Base-by-base conservation (phyloP, 2,329 filamentous ascomycete species). In the Diaporthe amygdali region DNA sequence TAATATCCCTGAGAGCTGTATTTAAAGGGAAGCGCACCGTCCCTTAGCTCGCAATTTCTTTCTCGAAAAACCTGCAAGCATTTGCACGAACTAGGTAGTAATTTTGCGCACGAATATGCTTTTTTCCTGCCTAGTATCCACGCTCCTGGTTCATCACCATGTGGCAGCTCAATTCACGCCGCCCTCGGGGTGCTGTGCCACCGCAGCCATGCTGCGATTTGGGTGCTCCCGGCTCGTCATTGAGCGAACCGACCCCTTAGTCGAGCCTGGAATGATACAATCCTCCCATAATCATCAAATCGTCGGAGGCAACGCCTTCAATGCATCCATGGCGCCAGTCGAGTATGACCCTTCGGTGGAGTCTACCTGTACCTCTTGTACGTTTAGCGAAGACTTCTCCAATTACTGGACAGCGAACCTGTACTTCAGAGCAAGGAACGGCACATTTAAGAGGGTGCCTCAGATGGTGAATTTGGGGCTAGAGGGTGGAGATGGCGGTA, bases 271-370 rank as follows among this genome's bases (percentile, higher is more conserved):
- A 34, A 67, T 73, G 54, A 76, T 77, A 30, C 80, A 79, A 14
- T 80, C 79, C 17, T 75, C 79, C 6, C 81, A 83, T 75, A 76
- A 81, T 49, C 81, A 83, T 69, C 81, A 82, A 73, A 77, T 82
- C 41, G 79, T 82, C 15, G 81, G 81, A 51, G 81, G 81, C 17
- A 81, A 83, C 74, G 79, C 81, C 4, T 83, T 83, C 78, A 82
- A 82, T 70, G 76, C 76, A 0, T 77, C 78, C n/a, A 82, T 83
- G 81, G 72, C 75, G 37, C 74, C 74, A 14, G 71, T 59, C 30
- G 55, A 66, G 14, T 66, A 22, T 34, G 72, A 73, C 20, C 72
- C 70, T 15, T 61, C 55, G 7, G 34, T 37, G 15, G 25, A 12
- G n/a, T 70, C 56, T 15, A 73, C 67, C 9, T 76, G 75, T 54